Percentiles rank a stretch among this genome's conserved stretches.
Evolutionary conservation across 352 stramenopile genomes (phyloP).

Genomic region (Globisporangium radiosum): DNA sequence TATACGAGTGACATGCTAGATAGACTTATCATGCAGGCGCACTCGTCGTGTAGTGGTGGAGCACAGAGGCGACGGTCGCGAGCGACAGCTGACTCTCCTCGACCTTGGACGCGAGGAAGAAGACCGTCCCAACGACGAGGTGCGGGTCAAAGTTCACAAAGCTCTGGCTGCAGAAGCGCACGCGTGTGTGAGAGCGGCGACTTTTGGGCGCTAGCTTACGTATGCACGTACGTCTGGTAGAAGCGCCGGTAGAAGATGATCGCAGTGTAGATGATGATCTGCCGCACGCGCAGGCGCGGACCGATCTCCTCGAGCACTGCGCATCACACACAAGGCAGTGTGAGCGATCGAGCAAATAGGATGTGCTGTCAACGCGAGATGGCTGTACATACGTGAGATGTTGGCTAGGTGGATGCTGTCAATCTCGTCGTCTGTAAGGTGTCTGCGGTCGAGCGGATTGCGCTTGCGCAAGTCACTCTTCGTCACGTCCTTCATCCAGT

Average conservation of each 20-base stretch:
- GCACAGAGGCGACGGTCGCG: slow-evolving; percentile 66
- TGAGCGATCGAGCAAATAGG: background rate
- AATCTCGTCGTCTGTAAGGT: slow-evolving; percentile 78
- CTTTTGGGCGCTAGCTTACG: too few species aligned
- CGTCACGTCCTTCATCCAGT: slow-evolving; percentile 87
- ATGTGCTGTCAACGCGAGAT: too few species aligned
- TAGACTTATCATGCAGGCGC: slow-evolving; percentile 6
- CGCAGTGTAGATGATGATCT: slow-evolving; percentile 89
- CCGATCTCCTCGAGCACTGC: slow-evolving; percentile 84
- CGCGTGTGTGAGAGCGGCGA: background rate
- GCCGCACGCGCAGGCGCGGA: slow-evolving; percentile 66
- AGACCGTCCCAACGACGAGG: slow-evolving; percentile 76
- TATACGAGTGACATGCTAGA: background rate
- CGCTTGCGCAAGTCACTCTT: slow-evolving; percentile 69
- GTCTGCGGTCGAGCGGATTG: slow-evolving; percentile 68
- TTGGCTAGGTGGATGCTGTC: slow-evolving; percentile 87
- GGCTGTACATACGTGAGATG: slow-evolving; percentile 51
- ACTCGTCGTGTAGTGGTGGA: slow-evolving; percentile 87
- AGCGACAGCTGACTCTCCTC: slow-evolving; percentile 83
- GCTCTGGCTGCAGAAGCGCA: slow-evolving; percentile 56
- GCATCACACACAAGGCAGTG: background rate
- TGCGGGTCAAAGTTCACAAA: slow-evolving; percentile 88
- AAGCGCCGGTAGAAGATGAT: slow-evolving; percentile 89
- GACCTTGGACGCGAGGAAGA: slow-evolving; percentile 85
- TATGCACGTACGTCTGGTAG: slow-evolving; percentile 64